These are phyloP conservation scores for Dalechampia spathulata DNA, from an alignment of 441 rosid species.

Conservation along the genomic window DNA sequence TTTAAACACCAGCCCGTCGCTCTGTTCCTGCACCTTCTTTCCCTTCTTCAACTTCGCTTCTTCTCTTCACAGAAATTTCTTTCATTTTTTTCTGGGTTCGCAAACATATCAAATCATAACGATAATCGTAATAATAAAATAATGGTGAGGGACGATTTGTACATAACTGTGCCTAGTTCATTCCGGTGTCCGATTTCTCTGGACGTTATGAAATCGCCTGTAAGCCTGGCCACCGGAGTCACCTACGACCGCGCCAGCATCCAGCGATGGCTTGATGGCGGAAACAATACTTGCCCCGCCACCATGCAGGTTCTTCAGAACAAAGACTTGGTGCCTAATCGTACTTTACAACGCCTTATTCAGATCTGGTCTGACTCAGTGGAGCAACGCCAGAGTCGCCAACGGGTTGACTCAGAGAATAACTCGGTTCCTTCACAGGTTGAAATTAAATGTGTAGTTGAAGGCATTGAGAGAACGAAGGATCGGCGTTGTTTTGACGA, in stretches of 20 bases:
- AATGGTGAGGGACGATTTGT: slow-evolving; percentile 61
- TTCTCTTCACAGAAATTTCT: slow-evolving; percentile 19
- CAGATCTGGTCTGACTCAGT: slow-evolving; percentile 59
- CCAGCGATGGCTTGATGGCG: slow-evolving; percentile 78
- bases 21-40: slow-evolving; percentile 19
- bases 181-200: slow-evolving; percentile 87
- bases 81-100: slow-evolving; percentile 15
- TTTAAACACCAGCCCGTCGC: slow-evolving; percentile 25
- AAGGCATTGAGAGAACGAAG: slow-evolving; percentile 5
- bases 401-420: slow-evolving; percentile 14
- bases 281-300: slow-evolving; percentile 85
- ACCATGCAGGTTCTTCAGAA: slow-evolving; percentile 81
- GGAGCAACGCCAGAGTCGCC: slow-evolving; percentile 10
- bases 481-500: slow-evolving; percentile 15
- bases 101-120: no score
- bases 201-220: slow-evolving; percentile 89
- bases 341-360: slow-evolving; percentile 69
- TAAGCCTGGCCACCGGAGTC: slow-evolving; percentile 86
- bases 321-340: slow-evolving; percentile 72
- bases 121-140: slow-evolving; percentile 22
- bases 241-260: slow-evolving; percentile 85
- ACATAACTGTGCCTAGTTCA: slow-evolving; percentile 65
- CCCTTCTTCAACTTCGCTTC: not conserved
- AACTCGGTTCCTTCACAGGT: slow-evolving; percentile 26
- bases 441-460: slow-evolving; percentile 26